These are phyloP conservation scores for Thielaviopsis ethacetica DNA, from an alignment of 2,329 filamentous ascomycete species.

Conservation along the genomic window DNA sequence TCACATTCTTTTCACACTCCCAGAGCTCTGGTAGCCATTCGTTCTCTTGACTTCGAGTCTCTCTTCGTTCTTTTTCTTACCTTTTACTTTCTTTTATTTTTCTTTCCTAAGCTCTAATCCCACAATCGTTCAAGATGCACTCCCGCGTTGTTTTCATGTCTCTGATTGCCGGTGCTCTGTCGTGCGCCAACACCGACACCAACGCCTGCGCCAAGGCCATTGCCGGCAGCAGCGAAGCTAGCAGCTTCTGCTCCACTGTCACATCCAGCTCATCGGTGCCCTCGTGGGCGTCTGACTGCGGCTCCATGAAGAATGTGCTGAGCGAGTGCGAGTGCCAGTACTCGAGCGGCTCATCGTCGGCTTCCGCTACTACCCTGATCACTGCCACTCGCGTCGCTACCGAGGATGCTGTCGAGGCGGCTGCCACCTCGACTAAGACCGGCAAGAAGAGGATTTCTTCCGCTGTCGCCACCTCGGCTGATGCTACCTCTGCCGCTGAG, in stretches of 20 bases:
- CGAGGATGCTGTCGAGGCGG: background rate
- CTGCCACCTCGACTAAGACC: background rate
- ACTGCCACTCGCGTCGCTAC: background rate
- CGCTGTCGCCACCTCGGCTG: background rate
- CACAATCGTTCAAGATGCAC: constrained; percentile 8
- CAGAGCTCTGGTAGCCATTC: constrained; percentile 10
- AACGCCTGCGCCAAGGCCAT: constrained; percentile 15
- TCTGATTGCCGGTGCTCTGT: constrained; percentile 5
- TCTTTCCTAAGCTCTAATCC: background rate
- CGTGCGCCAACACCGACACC: constrained; percentile 8
- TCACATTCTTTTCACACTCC: constrained; percentile 1
- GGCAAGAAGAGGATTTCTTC: background rate
- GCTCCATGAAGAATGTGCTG: constrained; percentile 17
- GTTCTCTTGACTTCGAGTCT: background rate
- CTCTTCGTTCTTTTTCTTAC: background rate
- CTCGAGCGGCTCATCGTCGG: constrained; percentile 12
- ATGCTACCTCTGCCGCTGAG: background rate
- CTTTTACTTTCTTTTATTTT: constrained; percentile 1
- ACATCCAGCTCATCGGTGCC: constrained; percentile 17
- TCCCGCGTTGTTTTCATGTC: constrained; percentile 8
- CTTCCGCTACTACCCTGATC: background rate
- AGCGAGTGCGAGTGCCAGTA: constrained; percentile 20
- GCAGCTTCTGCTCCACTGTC: constrained; percentile 14
- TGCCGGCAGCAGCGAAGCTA: constrained; percentile 12
- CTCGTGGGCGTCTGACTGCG: constrained; percentile 18